These are phyloP conservation scores for Globisporangium spiculum DNA, from an alignment of 352 stramenopile genomes.

Conservation along the genomic window DNA sequence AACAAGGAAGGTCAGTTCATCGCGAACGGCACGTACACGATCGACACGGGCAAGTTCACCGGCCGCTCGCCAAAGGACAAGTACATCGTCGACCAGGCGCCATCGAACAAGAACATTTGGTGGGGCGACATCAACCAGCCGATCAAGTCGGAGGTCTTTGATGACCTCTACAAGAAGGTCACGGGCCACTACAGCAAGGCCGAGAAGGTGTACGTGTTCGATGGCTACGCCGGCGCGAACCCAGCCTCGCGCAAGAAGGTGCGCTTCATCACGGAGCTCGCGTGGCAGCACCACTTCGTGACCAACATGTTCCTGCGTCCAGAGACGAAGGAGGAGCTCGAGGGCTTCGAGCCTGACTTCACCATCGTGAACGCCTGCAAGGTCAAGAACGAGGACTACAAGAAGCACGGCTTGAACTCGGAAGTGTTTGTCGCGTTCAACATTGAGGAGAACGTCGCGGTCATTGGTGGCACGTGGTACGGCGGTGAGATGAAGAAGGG, in stretches of 20 bases:
- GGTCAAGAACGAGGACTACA: conserved; percentile 93
- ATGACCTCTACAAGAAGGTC: conserved; percentile 94
- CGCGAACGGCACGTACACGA: conserved; percentile 93
- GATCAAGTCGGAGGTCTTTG: conserved; percentile 92
- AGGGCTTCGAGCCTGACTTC: conserved; percentile 95
- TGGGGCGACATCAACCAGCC: conserved; percentile 97
- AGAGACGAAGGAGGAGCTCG: conserved; percentile 80
- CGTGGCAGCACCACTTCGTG: conserved; percentile 98
- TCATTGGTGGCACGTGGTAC: background rate
- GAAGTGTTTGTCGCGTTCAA: conserved; percentile 78
- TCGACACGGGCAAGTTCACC: conserved; percentile 99
- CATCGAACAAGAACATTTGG: conserved; percentile 94
- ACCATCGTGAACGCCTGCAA: conserved; percentile 98
- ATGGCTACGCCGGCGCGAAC: conserved; percentile 94
- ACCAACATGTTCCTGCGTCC: conserved; percentile 96
- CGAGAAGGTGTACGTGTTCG: conserved; percentile 96
- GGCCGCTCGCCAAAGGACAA: conserved; percentile 98
- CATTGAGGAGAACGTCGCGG: background rate
- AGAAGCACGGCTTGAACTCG: conserved; percentile 93
- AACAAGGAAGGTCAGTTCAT: conserved; percentile 93
- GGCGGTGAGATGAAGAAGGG: background rate
- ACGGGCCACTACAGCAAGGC: conserved; percentile 90
- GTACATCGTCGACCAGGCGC: conserved; percentile 94
- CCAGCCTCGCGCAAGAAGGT: conserved; percentile 92
- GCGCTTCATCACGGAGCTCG: conserved; percentile 97